A percentile compares a stretch with the other conserved stretches of the same genome.
phyloP scores from a whole-genome alignment of 192 early-diverging fungal species.

The Lobosporangium transversale region DNA sequence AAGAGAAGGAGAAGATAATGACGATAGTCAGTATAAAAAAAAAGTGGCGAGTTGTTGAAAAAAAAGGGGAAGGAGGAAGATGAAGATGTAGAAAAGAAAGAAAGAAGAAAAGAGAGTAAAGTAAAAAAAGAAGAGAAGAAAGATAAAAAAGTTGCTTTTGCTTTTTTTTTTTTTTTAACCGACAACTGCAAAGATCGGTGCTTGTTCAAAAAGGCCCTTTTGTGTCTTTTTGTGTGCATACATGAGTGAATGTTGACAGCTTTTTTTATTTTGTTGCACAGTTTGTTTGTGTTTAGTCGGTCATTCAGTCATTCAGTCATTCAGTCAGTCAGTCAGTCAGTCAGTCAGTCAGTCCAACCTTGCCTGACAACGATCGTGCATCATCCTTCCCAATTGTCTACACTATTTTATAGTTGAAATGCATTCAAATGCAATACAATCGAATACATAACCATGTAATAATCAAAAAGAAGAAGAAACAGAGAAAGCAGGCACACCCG shows the following conservation, averaged over 20 bases:
- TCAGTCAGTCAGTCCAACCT: too few species aligned
- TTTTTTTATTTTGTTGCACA: too few species aligned
- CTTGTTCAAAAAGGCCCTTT: too few species aligned
- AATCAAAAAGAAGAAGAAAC: not conserved
- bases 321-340: too few species aligned
- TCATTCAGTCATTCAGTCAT: too few species aligned
- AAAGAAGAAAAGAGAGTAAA: not conserved
- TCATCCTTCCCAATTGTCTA: not conserved
- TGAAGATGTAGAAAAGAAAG: not conserved
- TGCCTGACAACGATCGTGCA: slow-evolving; percentile 14
- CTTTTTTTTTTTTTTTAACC: not conserved
- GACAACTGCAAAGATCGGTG: too few species aligned
- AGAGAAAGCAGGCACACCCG: not conserved
- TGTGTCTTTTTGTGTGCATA: too few species aligned
- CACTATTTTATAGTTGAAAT: too few species aligned
- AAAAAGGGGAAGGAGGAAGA: not conserved
- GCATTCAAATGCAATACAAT: too few species aligned
- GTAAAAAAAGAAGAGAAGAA: not conserved
- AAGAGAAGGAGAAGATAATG: not conserved
- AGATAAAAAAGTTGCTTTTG: not conserved
- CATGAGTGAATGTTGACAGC: too few species aligned
- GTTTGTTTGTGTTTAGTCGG: too few species aligned
- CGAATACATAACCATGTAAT: too few species aligned
- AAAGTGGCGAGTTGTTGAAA: not conserved
- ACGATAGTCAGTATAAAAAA: not conserved